Evolutionary conservation across 2,329 filamentous ascomycete species (phyloP), one percentile per base, ranked within the genome.

Genomic region (Fusarium dimerum): DNA sequence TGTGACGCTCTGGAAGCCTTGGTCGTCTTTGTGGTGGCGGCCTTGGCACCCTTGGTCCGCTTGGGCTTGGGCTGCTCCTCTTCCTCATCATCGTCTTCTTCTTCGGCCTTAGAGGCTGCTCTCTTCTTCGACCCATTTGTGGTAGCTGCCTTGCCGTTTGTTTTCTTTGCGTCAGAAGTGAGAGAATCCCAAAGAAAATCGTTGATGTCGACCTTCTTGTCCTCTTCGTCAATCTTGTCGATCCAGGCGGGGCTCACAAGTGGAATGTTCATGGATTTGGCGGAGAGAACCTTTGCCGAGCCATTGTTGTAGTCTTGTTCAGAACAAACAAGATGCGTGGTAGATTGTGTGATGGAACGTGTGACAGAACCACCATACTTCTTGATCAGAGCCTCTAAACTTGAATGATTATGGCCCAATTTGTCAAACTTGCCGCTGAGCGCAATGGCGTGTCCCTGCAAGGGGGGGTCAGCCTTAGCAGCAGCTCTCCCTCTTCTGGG

Each of bases 201-300:
- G 20, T 67, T 62, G 2, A 53, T 59, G 17, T 57, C 54, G 12
- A 68, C 55, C 41, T 60, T 58, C 45, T 56, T 60, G 20, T 62
- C 58, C 39, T 66, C 51, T 10, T 56, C 52, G 38, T 80, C 71
- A 18, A 78, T 84, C n/a, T 85, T 78, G 2, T 80, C 57, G n/a
- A 86, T 71, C 88, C 88, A 91, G 13, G 80, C 71, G 0, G 86
- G 67, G 10, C 70, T 75, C 26, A 90, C 78, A 43, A 90, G 76
- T 3, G 76, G 76, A 12, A 87, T 70, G 17, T 67, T 73, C 34
- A 77, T 73, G 12, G 73, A 60, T 10, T 73, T 66, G 5, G 77
- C 81, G 15, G 79, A 68, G 60, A 72, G 73, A 57, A 82, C 78
- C 63, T 87, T 87, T 41, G 71, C 65, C 0, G 78, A 77, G 1